Evolutionary conservation across 306 rosid species (phyloP).

Genomic region (Quercus wislizeni): DNA sequence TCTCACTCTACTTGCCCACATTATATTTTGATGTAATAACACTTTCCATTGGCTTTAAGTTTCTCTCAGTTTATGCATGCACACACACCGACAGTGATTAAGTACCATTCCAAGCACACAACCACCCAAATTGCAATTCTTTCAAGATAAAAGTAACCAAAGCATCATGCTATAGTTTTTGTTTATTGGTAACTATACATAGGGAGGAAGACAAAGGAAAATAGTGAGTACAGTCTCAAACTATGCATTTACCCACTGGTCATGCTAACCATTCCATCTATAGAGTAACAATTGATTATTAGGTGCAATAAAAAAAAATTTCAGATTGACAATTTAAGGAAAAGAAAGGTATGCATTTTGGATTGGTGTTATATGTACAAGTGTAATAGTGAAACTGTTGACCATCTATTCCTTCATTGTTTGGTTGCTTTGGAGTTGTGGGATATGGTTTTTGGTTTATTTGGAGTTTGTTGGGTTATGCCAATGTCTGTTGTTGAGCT

Average conservation of each 20-base stretch:
- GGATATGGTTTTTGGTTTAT: too few species aligned
- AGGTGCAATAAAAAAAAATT: background rate
- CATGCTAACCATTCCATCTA: background rate
- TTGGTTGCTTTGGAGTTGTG: too few species aligned
- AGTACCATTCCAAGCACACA: background rate
- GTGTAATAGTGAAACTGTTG: too few species aligned
- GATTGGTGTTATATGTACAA: too few species aligned
- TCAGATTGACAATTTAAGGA: background rate
- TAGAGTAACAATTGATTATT: background rate
- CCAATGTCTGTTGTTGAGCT: too few species aligned
- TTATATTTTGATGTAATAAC: background rate
- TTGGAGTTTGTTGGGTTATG: too few species aligned
- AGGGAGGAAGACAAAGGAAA: background rate
- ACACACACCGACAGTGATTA: background rate
- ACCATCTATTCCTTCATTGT: too few species aligned
- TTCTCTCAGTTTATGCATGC: background rate
- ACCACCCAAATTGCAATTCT: background rate
- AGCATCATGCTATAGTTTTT: background rate
- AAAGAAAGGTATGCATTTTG: background rate
- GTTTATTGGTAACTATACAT: background rate
- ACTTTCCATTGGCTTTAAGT: background rate
- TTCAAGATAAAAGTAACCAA: background rate
- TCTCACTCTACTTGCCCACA: background rate
- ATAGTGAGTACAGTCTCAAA: background rate
- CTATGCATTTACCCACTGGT: background rate